phyloP scores from a whole-genome alignment of 2,329 filamentous ascomycete species.

The Botrytis hyacinthi region DNA sequence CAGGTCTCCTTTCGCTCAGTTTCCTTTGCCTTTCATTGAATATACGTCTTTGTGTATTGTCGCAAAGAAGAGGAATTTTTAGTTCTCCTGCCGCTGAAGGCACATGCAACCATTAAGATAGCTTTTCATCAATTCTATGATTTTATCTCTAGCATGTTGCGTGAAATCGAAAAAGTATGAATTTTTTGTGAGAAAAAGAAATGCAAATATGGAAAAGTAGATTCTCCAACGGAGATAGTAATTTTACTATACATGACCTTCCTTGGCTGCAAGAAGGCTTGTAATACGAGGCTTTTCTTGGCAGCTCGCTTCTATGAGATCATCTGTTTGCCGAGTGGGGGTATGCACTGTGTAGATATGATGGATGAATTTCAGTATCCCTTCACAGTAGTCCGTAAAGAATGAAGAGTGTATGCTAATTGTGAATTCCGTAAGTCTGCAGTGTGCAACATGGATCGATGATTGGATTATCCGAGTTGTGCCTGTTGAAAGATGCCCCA shows the following conservation, averaged over 20 bases:
- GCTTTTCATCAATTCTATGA: not conserved
- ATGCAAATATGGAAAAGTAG: not conserved
- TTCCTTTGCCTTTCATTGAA: not conserved
- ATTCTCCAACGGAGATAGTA: not conserved
- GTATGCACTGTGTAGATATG: not conserved
- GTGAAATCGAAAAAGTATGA: not conserved
- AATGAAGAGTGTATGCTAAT: not conserved
- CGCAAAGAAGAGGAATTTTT: not conserved
- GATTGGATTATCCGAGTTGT: no score
- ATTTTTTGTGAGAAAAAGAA: not conserved
- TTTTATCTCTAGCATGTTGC: not conserved
- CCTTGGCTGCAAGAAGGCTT: not conserved
- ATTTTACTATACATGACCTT: not conserved
- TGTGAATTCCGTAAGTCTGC: not conserved
- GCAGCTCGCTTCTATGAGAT: not conserved
- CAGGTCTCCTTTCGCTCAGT: no score
- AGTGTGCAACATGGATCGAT: not conserved
- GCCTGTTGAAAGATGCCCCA: no score
- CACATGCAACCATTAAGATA: not conserved
- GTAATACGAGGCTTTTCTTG: not conserved
- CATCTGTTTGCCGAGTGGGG: not conserved
- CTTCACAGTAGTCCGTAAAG: not conserved
- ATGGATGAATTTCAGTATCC: not conserved
- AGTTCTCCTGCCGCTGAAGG: not conserved
- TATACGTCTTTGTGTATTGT: not conserved